A percentile compares a stretch with the other conserved stretches of the same genome.
Evolutionary conservation across 2,329 filamentous ascomycete species (phyloP).

Genomic region (Penicillium sp.): DNA sequence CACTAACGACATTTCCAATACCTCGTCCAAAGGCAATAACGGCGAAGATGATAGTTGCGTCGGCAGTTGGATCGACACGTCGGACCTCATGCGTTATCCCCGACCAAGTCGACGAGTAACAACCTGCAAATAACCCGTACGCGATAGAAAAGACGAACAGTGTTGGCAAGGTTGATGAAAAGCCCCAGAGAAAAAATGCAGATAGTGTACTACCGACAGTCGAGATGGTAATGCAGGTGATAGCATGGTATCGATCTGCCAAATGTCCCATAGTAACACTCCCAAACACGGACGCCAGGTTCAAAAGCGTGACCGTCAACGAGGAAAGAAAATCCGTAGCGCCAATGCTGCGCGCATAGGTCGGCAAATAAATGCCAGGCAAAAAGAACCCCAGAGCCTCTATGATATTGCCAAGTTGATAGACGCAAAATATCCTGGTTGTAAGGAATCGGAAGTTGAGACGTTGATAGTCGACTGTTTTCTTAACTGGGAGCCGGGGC

Average conservation of each 20-base stretch:
- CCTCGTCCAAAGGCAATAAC: constrained; percentile 51
- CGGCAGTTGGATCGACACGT: constrained; percentile 35
- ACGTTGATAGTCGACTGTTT: constrained; percentile 32
- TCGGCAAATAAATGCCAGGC: constrained; percentile 40
- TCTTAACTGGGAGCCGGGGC: constrained; percentile 39
- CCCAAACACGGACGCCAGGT: constrained; percentile 33
- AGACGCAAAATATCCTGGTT: constrained; percentile 43
- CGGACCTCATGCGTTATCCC: constrained; percentile 46
- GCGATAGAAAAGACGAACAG: constrained; percentile 44
- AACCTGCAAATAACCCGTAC: constrained; percentile 48
- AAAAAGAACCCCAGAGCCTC: constrained; percentile 40
- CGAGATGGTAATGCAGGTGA: constrained; percentile 44
- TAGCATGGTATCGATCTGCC: constrained; percentile 42
- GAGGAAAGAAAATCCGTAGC: constrained; percentile 25
- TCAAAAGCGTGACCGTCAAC: constrained; percentile 32
- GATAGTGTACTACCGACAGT: constrained; percentile 42
- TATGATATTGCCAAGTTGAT: constrained; percentile 45
- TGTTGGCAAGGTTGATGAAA: constrained; percentile 42
- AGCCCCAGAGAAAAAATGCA: constrained; percentile 49
- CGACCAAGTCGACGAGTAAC: constrained; percentile 46
- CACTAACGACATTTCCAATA: constrained; percentile 51
- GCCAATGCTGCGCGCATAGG: constrained; percentile 33
- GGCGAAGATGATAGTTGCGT: constrained; percentile 51
- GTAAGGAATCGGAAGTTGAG: constrained; percentile 42
- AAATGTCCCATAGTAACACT: constrained; percentile 37